Base-by-base conservation (phyloP, 225 moss, liverwort and hornwort genomes). In the Polytrichum formosum region DNA sequence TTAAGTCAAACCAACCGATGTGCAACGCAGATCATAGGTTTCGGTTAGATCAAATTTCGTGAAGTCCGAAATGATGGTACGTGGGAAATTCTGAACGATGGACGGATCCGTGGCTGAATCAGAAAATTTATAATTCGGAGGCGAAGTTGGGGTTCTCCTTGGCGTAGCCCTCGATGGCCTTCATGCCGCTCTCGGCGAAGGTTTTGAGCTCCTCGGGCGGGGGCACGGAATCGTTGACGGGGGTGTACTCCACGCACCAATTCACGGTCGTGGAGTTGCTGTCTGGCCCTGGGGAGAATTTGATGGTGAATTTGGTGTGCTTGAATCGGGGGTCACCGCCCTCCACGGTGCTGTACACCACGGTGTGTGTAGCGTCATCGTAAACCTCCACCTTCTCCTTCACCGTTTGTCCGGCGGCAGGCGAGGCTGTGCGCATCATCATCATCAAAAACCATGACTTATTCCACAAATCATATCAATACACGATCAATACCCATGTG, bases 261-360 rank as follows among this genome's bases (percentile, higher is more conserved):
- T 64, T 25, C 0, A 67, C 2, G 1, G 1, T 0, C 0, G 82
- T 85, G 33, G 71, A 20, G 29, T 72, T 5, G 0, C 68, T 74
- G 18, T 26, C 26, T 4, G 60, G 68, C 29, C 55, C 56, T 4
- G 79, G 2, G 1, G 46, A 0, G 0, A 79, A 74, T 1, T 33
- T 56, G 37, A 74, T 0, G 5, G 74, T 82, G 54, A 79, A 70
- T 5, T 27, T 28, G 21, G 72, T 2, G 53, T 1, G 17, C 4
- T 1, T 26, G 77, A 79, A 82, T 62, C 77, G 77, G 21, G 82
- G 85, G 31, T 85, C 82, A 0, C 82, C 82, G 23, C 82, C 79
- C 60, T 85, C 85, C 31, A 79, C 1, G n/a, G 53, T 9, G 37
- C 76, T n/a, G 68, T 77, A 72, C 1, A 0, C 0, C 7, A 82